Percentiles rank a stretch among this genome's conserved stretches.
phyloP scores from a whole-genome alignment of 768 basidiomycete genomes.

The Xerocomellus intermedius region DNA sequence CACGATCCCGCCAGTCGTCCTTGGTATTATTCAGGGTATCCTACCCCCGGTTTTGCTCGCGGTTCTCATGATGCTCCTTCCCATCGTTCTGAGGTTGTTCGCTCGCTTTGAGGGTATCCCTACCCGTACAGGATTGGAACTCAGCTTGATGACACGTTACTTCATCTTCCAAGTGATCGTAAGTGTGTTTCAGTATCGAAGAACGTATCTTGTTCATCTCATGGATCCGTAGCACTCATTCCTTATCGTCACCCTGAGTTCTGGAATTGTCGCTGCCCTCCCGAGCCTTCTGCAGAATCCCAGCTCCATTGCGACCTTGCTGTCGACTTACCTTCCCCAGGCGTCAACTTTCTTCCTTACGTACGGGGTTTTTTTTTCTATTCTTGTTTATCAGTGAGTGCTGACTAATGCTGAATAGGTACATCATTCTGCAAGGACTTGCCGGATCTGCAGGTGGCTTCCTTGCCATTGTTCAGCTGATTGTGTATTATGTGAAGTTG shows the following conservation, averaged over 20 bases:
- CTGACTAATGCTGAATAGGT: conserved; percentile 40
- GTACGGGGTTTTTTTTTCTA: conserved; percentile 33
- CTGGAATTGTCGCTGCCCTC: conserved; percentile 78
- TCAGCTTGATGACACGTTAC: conserved; percentile 88
- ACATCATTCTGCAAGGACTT: conserved; percentile 78
- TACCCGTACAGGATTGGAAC: conserved; percentile 75
- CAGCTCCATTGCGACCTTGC: conserved; percentile 58
- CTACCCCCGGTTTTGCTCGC: conserved; percentile 85
- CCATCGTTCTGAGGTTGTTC: conserved; percentile 74
- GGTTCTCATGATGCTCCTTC: conserved; percentile 89
- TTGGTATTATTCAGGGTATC: conserved; percentile 88
- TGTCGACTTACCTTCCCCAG: conserved; percentile 77
- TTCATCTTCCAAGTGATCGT: conserved; percentile 93
- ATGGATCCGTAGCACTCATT: conserved; percentile 73
- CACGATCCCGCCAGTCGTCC: conserved; percentile 55
- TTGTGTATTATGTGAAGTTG: conserved; percentile 89
- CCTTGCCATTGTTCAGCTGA: conserved; percentile 69
- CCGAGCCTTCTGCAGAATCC: conserved; percentile 65
- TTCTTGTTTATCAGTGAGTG: not conserved
- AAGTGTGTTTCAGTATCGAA: conserved; percentile 32
- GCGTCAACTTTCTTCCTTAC: conserved; percentile 92
- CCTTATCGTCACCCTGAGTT: conserved; percentile 81
- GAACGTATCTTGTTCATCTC: not conserved
- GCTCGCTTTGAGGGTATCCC: conserved; percentile 90
- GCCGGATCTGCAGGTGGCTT: conserved; percentile 78